A percentile compares a stretch with the other conserved stretches of the same genome.
phyloP scores from a whole-genome alignment of 2,329 filamentous ascomycete species.

The Colletotrichum tanaceti region DNA sequence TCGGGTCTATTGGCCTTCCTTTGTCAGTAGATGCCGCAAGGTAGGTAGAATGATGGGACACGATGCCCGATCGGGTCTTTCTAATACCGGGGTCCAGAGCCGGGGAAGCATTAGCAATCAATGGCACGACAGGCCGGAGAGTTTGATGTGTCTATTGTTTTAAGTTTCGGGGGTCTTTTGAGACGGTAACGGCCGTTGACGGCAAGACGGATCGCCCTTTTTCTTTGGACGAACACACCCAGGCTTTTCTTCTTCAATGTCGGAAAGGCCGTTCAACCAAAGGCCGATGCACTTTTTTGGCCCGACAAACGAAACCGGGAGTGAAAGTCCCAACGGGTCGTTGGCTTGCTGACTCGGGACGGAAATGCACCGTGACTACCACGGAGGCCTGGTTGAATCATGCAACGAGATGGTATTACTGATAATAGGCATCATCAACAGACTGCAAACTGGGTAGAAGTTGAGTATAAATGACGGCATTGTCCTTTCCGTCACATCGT shows the following conservation, averaged over 20 bases:
- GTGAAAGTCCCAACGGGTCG: background rate
- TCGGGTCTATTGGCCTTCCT: too few relatives aligned
- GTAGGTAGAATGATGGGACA: too few relatives aligned
- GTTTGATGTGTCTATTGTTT: background rate
- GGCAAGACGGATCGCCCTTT: background rate
- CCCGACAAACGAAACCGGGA: background rate
- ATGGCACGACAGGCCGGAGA: background rate
- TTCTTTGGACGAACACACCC: background rate
- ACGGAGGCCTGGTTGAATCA: too few relatives aligned
- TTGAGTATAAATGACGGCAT: background rate
- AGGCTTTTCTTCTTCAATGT: background rate
- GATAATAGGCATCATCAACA: background rate
- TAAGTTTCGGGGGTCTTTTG: background rate
- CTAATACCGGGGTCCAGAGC: background rate
- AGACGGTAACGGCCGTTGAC: background rate
- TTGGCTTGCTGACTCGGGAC: background rate
- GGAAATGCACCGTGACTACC: too few relatives aligned
- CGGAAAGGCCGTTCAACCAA: background rate
- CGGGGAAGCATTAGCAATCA: background rate
- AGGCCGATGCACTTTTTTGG: background rate
- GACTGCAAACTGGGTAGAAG: too few relatives aligned
- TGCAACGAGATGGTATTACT: background rate
- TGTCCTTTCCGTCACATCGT: background rate
- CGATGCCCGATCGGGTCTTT: too few relatives aligned
- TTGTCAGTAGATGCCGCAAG: too few relatives aligned